Base-by-base conservation (phyloP, 1,284 basidiomycete species). In the Kwoniella shivajii region DNA sequence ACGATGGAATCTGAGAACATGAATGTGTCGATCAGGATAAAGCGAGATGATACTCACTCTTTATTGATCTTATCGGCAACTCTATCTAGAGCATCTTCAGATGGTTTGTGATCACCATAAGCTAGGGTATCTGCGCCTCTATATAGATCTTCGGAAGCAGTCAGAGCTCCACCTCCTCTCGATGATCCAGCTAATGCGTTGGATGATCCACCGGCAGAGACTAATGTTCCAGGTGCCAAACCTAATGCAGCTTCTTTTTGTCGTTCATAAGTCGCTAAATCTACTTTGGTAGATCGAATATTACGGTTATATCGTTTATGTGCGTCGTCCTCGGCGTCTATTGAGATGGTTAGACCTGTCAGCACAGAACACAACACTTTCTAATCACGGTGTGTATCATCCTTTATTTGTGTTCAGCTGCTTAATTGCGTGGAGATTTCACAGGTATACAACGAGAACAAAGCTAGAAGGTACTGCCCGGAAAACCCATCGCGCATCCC, bases 31-130 rank as follows among this genome's bases (percentile, higher is more conserved):
- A n/a, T n/a, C n/a, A 30, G 31, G 6, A 16, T 6, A n/a, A 18
- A 6, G 26, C 11, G 22, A 31, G 18, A 26, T 29, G n/a, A 10
- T 9, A 86, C 91, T 63, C 77, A 91, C 93, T 97, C 95, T 77
- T 84, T 82, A 73, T 98, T 99, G 68, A 99, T 87, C 79, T 97
- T 95, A 57, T 84, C 80, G 20, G 96, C 86, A 16, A 99, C 88
- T 22, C 90, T 81, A 77, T 99, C 96, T 61, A 99, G 89, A 4
- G 92, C 93, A 43, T 95, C 93, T 68, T 99, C 94, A 33, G 83
- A 86, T 0, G 95, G 96, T 70, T 92, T 93, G 80, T 86, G 92
- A 73, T 97, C 92, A 1, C 91, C 95, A 72, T 97, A 98, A 14
- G 91, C 82, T 41, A 96, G 80, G 11, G 87, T 90, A 66, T 95